These are phyloP conservation scores for Craspedostauros australis DNA, from an alignment of 108 stramenopile species.

Conservation along the genomic window DNA sequence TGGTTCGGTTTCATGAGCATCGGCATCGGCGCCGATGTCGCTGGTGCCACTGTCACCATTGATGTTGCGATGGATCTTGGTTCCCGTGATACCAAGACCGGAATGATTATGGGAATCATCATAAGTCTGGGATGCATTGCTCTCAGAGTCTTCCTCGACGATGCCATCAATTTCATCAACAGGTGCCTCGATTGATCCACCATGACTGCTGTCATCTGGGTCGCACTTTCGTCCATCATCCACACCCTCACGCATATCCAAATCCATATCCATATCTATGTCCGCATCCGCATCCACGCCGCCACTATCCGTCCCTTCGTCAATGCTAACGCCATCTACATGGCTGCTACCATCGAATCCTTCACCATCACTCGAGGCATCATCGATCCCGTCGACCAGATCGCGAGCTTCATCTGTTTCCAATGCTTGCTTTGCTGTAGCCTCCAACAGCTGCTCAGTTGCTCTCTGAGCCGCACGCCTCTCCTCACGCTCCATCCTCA, in stretches of 20 bases:
- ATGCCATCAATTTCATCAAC: not conserved
- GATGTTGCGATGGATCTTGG: too few species aligned
- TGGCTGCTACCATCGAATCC: slow-evolving; percentile 2
- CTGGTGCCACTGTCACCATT: too few species aligned
- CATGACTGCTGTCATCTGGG: not conserved
- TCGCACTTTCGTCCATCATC: not conserved
- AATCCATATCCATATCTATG: not conserved
- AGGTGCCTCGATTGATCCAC: not conserved
- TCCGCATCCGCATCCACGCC: not conserved
- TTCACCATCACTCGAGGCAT: not conserved
- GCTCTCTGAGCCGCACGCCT: not conserved
- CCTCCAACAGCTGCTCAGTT: not conserved
- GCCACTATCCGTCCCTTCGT: not conserved
- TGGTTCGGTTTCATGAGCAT: not conserved
- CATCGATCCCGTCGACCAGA: slow-evolving; percentile 3
- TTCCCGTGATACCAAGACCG: too few species aligned
- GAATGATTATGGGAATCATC: slow-evolving; percentile 12
- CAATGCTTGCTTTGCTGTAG: not conserved
- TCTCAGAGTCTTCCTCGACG: not conserved
- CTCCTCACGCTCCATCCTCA: not conserved
- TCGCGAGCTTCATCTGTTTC: not conserved
- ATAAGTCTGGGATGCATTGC: not conserved
- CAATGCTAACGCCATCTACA: not conserved
- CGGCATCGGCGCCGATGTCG: too few species aligned
- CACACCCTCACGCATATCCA: not conserved